Evolutionary conservation across 768 basidiomycete species (phyloP).

Genomic region (Kwoniella sp.): DNA sequence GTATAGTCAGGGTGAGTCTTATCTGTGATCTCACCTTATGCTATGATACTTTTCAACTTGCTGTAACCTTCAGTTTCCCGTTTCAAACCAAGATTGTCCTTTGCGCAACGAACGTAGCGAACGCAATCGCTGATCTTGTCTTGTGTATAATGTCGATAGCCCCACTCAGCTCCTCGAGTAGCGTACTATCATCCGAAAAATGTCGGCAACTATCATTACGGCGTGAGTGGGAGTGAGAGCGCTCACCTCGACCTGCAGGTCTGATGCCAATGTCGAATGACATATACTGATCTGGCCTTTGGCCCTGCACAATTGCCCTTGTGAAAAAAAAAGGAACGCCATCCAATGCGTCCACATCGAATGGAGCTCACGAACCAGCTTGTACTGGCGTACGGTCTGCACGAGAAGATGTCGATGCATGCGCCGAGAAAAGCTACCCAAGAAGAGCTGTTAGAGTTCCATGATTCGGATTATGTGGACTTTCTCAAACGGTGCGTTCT

Average conservation of each 20-base stretch:
- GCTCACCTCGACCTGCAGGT: no score
- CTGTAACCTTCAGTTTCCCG: no score
- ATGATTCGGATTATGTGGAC: constrained; percentile 93
- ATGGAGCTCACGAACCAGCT: constrained; percentile 94
- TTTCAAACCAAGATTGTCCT: no score
- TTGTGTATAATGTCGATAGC: no score
- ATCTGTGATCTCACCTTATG: no score
- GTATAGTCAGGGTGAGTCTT: constrained; percentile 49
- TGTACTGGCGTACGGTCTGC: constrained; percentile 92
- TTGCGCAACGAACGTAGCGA: no score
- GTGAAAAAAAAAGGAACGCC: constrained; percentile 74
- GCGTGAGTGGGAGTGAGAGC: constrained; percentile 74
- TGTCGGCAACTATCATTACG: constrained; percentile 94
- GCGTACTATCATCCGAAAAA: constrained; percentile 95
- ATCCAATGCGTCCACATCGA: constrained; percentile 98
- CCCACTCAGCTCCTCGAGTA: constrained; percentile 84
- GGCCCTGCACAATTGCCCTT: no score
- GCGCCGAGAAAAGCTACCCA: constrained; percentile 85
- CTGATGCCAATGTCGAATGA: no score
- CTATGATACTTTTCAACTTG: no score
- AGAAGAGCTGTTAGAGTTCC: constrained; percentile 85
- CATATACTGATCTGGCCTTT: no score
- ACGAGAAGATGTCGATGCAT: constrained; percentile 93
- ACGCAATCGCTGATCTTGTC: no score
- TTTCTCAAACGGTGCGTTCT: constrained; percentile 78